phyloP scores from a whole-genome alignment of 768 basidiomycete species.

The Fibroporia radiculosa region DNA sequence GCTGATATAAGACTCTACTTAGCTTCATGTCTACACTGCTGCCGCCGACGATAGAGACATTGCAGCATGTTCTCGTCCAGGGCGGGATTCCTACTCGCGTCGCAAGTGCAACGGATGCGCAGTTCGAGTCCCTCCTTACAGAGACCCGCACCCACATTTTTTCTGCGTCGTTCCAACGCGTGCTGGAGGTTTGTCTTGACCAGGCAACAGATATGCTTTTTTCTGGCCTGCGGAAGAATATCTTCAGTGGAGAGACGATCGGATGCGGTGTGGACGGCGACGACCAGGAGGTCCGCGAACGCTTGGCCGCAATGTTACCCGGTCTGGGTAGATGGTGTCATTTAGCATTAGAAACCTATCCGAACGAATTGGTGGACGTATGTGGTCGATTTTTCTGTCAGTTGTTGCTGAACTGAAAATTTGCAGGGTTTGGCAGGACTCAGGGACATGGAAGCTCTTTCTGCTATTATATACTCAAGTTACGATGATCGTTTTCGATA shows the following conservation, averaged over 20 bases:
- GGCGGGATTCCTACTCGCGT: slow-evolving; percentile 40
- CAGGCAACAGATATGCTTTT: slow-evolving; percentile 58
- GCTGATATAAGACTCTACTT: too few species aligned
- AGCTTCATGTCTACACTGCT: slow-evolving; percentile 73
- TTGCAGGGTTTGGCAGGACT: slow-evolving; percentile 51
- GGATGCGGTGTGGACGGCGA: slow-evolving; percentile 16
- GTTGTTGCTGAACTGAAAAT: neutral
- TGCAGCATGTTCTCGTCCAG: slow-evolving; percentile 60
- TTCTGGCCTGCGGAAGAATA: slow-evolving; percentile 51
- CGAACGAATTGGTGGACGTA: slow-evolving; percentile 81
- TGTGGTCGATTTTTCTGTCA: slow-evolving; percentile 23
- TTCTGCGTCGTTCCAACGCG: slow-evolving; percentile 61
- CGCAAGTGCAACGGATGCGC: slow-evolving; percentile 31
- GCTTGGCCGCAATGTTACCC: slow-evolving; percentile 76
- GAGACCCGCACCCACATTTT: slow-evolving; percentile 60
- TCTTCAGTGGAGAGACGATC: slow-evolving; percentile 35
- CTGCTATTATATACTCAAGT: slow-evolving; percentile 65
- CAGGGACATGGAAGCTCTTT: slow-evolving; percentile 58
- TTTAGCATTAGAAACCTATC: slow-evolving; percentile 55
- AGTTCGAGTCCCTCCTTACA: slow-evolving; percentile 55
- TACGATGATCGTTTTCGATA: slow-evolving; percentile 50
- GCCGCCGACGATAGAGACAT: slow-evolving; percentile 64
- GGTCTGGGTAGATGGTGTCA: slow-evolving; percentile 75
- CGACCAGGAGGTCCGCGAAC: slow-evolving; percentile 41
- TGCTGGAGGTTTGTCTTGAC: slow-evolving; percentile 70